Evolutionary conservation across 257 asterid genomes (phyloP), one percentile per base, ranked within the genome.

Genomic region (Solanum tarijense): DNA sequence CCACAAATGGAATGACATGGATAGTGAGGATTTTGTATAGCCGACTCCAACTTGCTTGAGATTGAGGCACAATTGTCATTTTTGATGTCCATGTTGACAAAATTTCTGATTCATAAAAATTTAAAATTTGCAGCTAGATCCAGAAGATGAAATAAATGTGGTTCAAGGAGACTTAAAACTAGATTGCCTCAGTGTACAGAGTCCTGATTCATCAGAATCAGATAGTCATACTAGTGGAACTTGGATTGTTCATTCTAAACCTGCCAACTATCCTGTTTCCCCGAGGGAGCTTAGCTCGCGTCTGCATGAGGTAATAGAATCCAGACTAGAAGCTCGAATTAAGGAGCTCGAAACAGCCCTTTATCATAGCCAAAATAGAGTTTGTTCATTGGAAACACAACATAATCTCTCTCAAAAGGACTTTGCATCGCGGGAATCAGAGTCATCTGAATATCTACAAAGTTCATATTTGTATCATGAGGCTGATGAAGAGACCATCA

Each of bases 261-360:
- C 95, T 76, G 89, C 89, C 88, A 90, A 95, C 84, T 92, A 92
- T 41, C 91, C 93, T 32, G 94, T 94, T 90, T 92, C 93, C 35
- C 98, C 96, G 23, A 88, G 90, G 89, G 95, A 95, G 89, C 92
- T 95, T 89, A 93, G 91, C 83, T 86, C 91, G 78, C 90, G 94
- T 31, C 94, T 94, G 81, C 98, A 95, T 13, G 93, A 94, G 91
- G 60, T 94, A 88, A 91, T 90, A 69, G 95, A 95, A 89, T 90
- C 94, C 7, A 90, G 92, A 87, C 96, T 94, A 18, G 91, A 93
- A 89, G 91, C 71, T 16, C 94, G 91, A 78, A 87, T 95, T 23
- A 88, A 87, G 91, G 98, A 93, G 90, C 94, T 95, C 27, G 95
- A 94, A 84, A 89, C 58, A 73, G 95, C 94, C 58, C 91, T 94